Evolutionary conservation across 2,329 filamentous ascomycete genomes (phyloP).

Genomic region (Pyrenophora tritici-repentis): DNA sequence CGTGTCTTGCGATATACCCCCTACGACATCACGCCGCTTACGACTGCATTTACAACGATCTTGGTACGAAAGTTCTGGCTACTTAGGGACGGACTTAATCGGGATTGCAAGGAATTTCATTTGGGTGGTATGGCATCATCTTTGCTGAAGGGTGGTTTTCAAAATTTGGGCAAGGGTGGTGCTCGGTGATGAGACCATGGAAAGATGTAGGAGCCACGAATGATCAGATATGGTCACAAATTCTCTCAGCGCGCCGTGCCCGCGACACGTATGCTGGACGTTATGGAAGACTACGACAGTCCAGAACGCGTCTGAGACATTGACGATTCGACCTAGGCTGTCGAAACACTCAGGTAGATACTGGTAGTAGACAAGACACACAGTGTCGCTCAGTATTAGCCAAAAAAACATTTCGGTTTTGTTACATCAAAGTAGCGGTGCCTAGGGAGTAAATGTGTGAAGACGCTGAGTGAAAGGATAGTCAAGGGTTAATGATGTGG

Average conservation of each 20-base stretch:
- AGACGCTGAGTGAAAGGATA: background rate
- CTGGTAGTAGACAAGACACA: constrained; percentile 10
- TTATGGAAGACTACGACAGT: no score
- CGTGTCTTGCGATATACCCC: constrained; percentile 30
- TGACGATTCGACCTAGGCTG: background rate
- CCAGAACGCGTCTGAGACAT: no score
- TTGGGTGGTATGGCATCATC: constrained; percentile 3
- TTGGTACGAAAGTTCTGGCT: constrained; percentile 15
- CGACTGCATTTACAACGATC: constrained; percentile 30
- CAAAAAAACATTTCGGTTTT: constrained; percentile 21
- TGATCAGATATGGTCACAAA: no score
- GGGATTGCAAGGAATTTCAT: background rate
- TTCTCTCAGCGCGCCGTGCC: no score
- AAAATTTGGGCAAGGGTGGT: background rate
- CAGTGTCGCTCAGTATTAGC: constrained; percentile 10
- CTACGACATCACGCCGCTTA: constrained; percentile 33
- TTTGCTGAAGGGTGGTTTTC: background rate
- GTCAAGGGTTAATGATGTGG: no score
- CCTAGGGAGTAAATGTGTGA: background rate
- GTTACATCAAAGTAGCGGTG: constrained; percentile 10
- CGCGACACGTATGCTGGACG: background rate
- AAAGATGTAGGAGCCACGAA: background rate
- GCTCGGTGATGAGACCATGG: background rate
- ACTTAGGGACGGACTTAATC: constrained; percentile 22
- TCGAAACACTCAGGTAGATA: background rate